Conservation (phyloP, 371 early-diverging fungal genomes). For the Mucor plumbeus region DNA sequence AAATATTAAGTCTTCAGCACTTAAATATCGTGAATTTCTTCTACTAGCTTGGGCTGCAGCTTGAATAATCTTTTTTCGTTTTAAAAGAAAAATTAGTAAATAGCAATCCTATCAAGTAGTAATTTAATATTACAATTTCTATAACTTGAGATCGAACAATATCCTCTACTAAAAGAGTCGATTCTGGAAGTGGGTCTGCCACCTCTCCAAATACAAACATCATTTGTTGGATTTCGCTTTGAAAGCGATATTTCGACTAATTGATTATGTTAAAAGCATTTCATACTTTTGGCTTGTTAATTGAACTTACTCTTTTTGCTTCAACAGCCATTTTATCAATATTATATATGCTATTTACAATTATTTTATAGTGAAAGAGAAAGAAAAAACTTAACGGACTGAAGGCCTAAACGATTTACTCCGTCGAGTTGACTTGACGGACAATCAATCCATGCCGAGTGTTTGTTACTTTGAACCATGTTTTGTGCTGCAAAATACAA, state of each 20-base stretch:
- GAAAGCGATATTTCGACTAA: conserved; percentile 47
- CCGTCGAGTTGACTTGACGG: too few species aligned
- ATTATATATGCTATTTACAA: neutral
- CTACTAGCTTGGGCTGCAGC: conserved; percentile 86
- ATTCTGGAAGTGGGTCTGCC: conserved; percentile 85
- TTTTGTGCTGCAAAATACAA: too few species aligned
- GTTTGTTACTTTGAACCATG: too few species aligned
- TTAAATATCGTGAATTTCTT: conserved; percentile 81
- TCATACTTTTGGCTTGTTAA: neutral
- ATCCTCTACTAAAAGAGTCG: conserved; percentile 89
- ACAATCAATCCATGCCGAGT: too few species aligned
- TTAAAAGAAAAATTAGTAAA: neutral
- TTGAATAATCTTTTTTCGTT: conserved; percentile 66
- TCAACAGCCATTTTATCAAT: conserved; percentile 23
- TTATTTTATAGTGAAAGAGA: neutral
- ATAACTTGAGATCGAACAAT: conserved; percentile 95
- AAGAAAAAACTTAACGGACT: neutral
- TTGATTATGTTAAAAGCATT: neutral
- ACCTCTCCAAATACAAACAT: conserved; percentile 98
- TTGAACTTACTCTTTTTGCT: conserved; percentile 23
- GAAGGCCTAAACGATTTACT: too few species aligned
- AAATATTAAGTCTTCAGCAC: conserved; percentile 95
- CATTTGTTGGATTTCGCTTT: conserved; percentile 93
- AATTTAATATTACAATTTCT: conserved; percentile 73
- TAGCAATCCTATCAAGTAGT: neutral